Conservation (phyloP, 2,329 filamentous ascomycete species). For the Neopestalotiopsis rosae region DNA sequence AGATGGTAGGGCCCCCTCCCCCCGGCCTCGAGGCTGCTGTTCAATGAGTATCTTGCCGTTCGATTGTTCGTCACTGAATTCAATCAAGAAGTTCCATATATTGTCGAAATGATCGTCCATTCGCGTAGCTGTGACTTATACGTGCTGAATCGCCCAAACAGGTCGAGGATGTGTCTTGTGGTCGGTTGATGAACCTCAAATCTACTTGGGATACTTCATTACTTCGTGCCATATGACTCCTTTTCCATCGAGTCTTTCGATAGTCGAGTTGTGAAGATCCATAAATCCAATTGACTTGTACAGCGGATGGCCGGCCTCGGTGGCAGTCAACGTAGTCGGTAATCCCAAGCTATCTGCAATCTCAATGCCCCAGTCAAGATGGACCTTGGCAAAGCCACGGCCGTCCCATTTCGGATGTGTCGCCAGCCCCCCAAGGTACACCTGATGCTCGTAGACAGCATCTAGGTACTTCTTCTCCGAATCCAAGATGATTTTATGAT, state of each 20-base stretch:
- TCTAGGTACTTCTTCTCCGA: conserved; percentile 9
- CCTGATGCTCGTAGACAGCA: conserved; percentile 6
- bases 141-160: no score
- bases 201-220: conserved; percentile 5
- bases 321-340: conserved; percentile 9
- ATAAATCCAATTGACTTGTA: conserved; percentile 17
- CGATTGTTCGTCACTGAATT: no score
- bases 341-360: conserved; percentile 7
- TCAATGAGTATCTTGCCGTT: no score
- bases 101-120: no score
- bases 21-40: no score
- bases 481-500: neutral
- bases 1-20: no score
- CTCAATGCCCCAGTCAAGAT: conserved; percentile 13
- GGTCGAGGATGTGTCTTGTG: no score
- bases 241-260: conserved; percentile 9
- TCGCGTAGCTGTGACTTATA: no score
- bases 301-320: conserved; percentile 10
- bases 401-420: conserved; percentile 18
- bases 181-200: neutral
- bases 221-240: conserved; percentile 13
- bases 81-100: no score
- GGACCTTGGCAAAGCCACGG: conserved; percentile 9
- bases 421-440: conserved; percentile 4
- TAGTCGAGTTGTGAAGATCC: conserved; percentile 11